A percentile compares a stretch with the other conserved stretches of the same genome.
Evolutionary conservation across 768 basidiomycete species (phyloP).

Genomic region (Kwoniella dendrophila): DNA sequence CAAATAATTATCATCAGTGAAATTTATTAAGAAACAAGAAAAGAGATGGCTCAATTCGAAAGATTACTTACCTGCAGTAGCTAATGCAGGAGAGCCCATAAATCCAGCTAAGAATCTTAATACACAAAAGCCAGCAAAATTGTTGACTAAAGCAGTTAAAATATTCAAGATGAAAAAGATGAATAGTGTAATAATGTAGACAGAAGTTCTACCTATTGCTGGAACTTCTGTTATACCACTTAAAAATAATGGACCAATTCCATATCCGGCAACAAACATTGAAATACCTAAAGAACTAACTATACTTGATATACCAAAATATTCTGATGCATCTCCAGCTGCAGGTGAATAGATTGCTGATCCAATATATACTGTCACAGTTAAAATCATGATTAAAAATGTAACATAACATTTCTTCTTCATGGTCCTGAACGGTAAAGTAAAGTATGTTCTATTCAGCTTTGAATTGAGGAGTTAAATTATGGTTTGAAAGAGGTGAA

Average conservation of each 20-base stretch:
- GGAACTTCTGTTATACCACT: constrained; percentile 44
- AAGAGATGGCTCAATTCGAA: no score
- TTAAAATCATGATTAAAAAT: constrained; percentile 36
- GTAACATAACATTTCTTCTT: constrained; percentile 39
- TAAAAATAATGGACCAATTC: constrained; percentile 39
- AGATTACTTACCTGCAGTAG: constrained; percentile 34
- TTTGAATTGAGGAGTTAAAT: neutral
- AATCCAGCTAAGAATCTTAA: constrained; percentile 44
- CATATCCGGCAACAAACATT: constrained; percentile 38
- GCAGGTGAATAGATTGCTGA: constrained; percentile 33
- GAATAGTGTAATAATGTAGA: constrained; percentile 36
- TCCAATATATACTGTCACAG: constrained; percentile 37
- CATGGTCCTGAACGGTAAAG: constrained; percentile 1
- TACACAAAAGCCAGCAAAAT: constrained; percentile 36
- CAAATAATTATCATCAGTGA: neutral
- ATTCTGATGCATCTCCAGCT: constrained; percentile 32
- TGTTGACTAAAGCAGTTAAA: constrained; percentile 28
- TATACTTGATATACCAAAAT: constrained; percentile 31
- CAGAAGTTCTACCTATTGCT: constrained; percentile 32
- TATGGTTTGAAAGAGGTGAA: neutral
- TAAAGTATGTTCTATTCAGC: neutral
- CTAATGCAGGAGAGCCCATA: constrained; percentile 39
- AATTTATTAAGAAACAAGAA: neutral
- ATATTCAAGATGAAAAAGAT: constrained; percentile 37
- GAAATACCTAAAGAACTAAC: constrained; percentile 41